Percentiles rank a stretch among this genome's conserved stretches.
These are phyloP conservation scores for Eimeria zaria DNA, from an alignment of 169 alveolate species.

Conservation along the genomic window DNA sequence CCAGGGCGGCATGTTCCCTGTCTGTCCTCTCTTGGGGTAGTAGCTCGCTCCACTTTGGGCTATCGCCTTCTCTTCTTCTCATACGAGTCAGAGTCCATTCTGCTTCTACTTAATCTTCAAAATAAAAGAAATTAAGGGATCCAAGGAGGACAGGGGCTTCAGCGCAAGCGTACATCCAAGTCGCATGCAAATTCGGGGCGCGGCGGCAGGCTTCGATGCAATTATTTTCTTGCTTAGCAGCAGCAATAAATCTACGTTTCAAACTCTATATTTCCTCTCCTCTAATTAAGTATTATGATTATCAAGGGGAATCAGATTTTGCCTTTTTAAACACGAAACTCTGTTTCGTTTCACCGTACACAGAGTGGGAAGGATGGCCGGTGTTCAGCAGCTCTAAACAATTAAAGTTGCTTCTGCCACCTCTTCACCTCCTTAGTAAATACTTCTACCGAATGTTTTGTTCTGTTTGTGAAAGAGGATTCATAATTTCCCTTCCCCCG, in stretches of 20 bases:
- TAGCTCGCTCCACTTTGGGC: conserved; percentile 20
- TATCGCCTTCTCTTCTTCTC: conserved; percentile 23
- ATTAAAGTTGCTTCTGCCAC: neutral
- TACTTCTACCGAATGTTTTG: neutral
- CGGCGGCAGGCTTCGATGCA: conserved; percentile 57
- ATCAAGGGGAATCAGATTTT: neutral
- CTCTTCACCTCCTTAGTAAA: neutral
- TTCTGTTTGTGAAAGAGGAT: neutral
- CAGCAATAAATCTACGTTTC: neutral
- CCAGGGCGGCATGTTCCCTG: conserved; percentile 41
- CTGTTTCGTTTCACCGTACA: neutral
- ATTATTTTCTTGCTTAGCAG: neutral
- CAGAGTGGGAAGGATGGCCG: neutral
- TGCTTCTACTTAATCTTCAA: neutral
- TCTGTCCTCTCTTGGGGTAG: neutral
- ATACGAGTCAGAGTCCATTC: neutral
- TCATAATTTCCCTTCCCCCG: neutral
- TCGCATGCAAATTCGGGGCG: conserved; percentile 33
- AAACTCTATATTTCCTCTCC: neutral
- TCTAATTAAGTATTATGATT: neutral
- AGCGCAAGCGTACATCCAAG: neutral
- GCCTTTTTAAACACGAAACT: neutral
- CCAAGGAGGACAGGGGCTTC: neutral
- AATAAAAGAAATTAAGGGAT: neutral
- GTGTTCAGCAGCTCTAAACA: neutral